These are phyloP conservation scores for Aurantiochytrium sp. DNA, from an alignment of 108 stramenopile genomes.

Conservation along the genomic window DNA sequence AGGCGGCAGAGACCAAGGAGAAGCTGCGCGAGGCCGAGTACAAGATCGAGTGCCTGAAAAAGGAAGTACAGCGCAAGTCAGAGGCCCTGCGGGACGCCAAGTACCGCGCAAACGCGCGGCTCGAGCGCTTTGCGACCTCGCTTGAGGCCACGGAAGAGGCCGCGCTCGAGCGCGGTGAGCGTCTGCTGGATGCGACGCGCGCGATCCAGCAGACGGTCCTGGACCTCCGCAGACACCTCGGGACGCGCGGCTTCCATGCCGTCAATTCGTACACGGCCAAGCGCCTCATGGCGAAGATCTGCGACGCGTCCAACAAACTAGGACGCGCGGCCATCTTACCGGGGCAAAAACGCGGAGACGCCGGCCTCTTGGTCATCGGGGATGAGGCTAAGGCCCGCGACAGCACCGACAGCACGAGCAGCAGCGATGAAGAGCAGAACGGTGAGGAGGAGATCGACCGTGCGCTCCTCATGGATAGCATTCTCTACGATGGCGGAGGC, in stretches of 20 bases:
- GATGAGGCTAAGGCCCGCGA: neutral
- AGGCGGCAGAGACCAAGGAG: neutral
- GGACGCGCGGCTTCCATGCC: neutral
- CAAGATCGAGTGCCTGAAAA: neutral
- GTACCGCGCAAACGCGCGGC: neutral
- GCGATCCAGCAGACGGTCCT: neutral
- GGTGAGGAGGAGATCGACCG: neutral
- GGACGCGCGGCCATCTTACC: neutral
- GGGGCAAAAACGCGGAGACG: neutral
- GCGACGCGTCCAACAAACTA: neutral
- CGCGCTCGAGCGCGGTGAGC: neutral
- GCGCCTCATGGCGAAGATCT: neutral
- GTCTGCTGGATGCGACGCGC: neutral
- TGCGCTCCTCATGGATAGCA: neutral
- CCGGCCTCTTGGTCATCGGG: neutral
- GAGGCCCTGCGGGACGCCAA: neutral
- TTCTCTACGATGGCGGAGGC: neutral
- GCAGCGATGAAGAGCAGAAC: neutral
- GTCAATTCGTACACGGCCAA: neutral
- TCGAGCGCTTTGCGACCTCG: neutral
- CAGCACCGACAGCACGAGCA: neutral
- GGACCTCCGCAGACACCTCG: neutral
- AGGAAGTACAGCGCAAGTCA: neutral
- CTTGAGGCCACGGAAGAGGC: neutral
- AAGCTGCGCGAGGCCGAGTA: neutral